Percentiles rank a stretch among this genome's conserved stretches.
Conservation (phyloP, 1,139 yeast genomes). For the Oligophagozyma castellii region DNA sequence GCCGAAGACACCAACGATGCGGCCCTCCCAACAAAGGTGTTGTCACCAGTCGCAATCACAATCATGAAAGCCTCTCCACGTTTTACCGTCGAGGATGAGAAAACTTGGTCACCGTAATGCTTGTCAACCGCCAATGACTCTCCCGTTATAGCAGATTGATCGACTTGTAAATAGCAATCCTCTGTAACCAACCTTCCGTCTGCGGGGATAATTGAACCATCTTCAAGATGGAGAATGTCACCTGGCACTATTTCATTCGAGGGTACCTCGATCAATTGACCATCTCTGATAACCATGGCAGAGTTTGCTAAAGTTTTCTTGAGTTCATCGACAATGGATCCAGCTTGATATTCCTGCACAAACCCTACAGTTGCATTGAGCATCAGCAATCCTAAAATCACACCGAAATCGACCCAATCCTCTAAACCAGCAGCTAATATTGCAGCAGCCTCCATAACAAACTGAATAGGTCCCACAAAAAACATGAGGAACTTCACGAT, state of each 20-base stretch:
- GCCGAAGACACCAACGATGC: slow-evolving; percentile 95
- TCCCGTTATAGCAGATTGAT: slow-evolving; percentile 96
- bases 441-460: slow-evolving; percentile 98
- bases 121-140: slow-evolving; percentile 93
- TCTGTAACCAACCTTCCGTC: slow-evolving; percentile 87
- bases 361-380: slow-evolving; percentile 91
- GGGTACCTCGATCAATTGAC: slow-evolving; percentile 53
- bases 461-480: slow-evolving; percentile 94
- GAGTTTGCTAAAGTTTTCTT: slow-evolving; percentile 84
- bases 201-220: slow-evolving; percentile 87
- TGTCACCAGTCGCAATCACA: slow-evolving; percentile 90
- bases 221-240: slow-evolving; percentile 82
- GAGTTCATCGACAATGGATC: slow-evolving; percentile 85
- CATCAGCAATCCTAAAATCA: slow-evolving; percentile 72
- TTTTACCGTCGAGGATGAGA: slow-evolving; percentile 90
- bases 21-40: slow-evolving; percentile 86
- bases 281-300: slow-evolving; percentile 77
- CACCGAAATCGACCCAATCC: slow-evolving; percentile 99
- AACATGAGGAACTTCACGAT: slow-evolving; percentile 73
- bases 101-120: slow-evolving; percentile 71
- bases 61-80: slow-evolving; percentile 93
- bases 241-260: slow-evolving; percentile 83
- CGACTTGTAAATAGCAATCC: slow-evolving; percentile 79
- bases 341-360: slow-evolving; percentile 93
- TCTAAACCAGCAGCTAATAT: slow-evolving; percentile 92